These are phyloP conservation scores for Myriosclerotinia curreyana DNA, from an alignment of 2,329 filamentous ascomycete species.

Conservation along the genomic window DNA sequence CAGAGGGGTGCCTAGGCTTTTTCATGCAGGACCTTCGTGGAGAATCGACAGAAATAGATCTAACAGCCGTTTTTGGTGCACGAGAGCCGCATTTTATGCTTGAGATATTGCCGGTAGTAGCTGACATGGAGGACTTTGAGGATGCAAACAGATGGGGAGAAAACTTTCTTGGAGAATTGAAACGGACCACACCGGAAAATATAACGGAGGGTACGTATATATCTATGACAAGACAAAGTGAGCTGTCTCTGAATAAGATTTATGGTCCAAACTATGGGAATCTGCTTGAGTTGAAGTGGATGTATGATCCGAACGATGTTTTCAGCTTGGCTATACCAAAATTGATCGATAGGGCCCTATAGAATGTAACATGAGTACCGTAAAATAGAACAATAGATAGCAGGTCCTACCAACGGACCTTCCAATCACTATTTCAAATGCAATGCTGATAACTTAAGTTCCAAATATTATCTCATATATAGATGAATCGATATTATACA, in stretches of 20 bases:
- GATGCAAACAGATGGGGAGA: conserved; percentile 34
- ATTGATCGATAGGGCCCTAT: neutral
- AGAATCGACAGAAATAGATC: too few relatives aligned
- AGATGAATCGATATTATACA: too few relatives aligned
- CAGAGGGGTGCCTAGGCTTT: too few relatives aligned
- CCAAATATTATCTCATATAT: too few relatives aligned
- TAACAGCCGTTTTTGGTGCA: too few relatives aligned
- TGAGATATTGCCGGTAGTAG: too few relatives aligned
- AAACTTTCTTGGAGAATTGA: conserved; percentile 26
- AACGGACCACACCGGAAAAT: conserved; percentile 33
- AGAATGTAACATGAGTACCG: neutral
- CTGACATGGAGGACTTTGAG: conserved; percentile 25
- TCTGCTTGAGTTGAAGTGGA: conserved; percentile 36
- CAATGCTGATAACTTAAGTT: too few relatives aligned
- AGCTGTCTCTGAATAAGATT: conserved; percentile 34
- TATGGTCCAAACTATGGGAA: conserved; percentile 37
- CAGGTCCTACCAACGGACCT: too few relatives aligned
- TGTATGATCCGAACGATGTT: conserved; percentile 41
- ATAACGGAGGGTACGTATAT: conserved; percentile 39
- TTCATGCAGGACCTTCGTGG: too few relatives aligned
- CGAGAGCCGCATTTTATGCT: too few relatives aligned
- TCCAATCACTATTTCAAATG: too few relatives aligned
- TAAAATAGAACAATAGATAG: neutral
- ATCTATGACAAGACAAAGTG: conserved; percentile 32
- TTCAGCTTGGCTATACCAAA: conserved; percentile 41